phyloP scores from a whole-genome alignment of 2,329 filamentous ascomycete genomes.

The Xylariales sp. region DNA sequence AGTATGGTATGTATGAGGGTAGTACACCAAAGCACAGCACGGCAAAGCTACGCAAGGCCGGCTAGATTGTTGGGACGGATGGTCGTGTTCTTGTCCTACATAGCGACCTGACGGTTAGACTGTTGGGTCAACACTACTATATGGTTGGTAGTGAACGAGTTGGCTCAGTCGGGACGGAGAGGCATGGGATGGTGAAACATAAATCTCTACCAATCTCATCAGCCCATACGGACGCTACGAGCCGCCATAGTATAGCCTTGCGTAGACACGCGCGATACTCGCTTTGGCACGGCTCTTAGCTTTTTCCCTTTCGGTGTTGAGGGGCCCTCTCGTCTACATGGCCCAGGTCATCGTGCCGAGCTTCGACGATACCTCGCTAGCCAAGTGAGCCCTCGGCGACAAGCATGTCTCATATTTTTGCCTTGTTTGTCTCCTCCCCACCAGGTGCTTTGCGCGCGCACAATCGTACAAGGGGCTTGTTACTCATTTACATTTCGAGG shows the following conservation, averaged over 20 bases:
- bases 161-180: neutral
- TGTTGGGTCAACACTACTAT: neutral
- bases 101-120: neutral
- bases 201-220: neutral
- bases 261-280: neutral
- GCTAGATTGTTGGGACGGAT: constrained; percentile 14
- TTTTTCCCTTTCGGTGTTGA: neutral
- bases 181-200: neutral
- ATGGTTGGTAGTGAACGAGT: neutral
- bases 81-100: constrained; percentile 18
- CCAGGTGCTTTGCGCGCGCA: neutral
- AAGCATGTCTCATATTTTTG: constrained; percentile 7
- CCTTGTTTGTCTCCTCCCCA: constrained; percentile 3
- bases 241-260: neutral
- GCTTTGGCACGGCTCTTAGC: neutral
- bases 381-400: neutral
- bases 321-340: neutral
- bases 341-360: neutral
- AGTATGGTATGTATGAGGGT: neutral
- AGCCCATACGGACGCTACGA: neutral
- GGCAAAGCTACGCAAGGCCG: constrained; percentile 3
- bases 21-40: constrained; percentile 8
- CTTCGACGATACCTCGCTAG: neutral
- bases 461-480: neutral
- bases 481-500: neutral